Evolutionary conservation across 345 rosid genomes (phyloP).

Genomic region (Barbarea vulgaris): DNA sequence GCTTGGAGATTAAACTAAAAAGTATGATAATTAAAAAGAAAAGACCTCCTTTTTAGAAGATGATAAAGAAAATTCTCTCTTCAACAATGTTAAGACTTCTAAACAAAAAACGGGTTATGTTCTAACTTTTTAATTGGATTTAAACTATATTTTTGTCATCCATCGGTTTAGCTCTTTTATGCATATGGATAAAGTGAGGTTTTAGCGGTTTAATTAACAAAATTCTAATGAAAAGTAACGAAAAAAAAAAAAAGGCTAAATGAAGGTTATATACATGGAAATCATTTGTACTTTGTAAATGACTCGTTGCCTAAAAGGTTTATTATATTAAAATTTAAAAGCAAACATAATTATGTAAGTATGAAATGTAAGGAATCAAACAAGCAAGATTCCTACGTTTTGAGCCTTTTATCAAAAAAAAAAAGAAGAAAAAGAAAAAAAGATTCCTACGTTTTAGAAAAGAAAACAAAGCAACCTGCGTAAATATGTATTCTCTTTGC

Average conservation of each 20-base stretch:
- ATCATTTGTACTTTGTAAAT: neutral
- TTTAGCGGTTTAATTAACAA: neutral
- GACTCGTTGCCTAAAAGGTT: neutral
- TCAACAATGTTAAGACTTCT: neutral
- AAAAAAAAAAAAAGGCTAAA: neutral
- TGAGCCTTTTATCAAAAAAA: too few relatives aligned
- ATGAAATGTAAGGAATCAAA: neutral
- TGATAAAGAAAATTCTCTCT: neutral
- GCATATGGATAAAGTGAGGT: neutral
- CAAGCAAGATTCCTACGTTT: conserved; percentile 17
- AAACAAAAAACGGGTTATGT: neutral
- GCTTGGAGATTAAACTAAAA: too few relatives aligned
- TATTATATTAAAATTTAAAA: neutral
- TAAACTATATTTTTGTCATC: neutral
- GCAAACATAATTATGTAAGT: neutral
- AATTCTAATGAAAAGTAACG: neutral
- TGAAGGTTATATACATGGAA: neutral
- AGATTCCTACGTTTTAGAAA: conserved; percentile 5
- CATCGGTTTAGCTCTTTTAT: neutral
- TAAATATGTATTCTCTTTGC: conserved; percentile 24
- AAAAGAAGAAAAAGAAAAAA: neutral
- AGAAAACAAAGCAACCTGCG: conserved; percentile 2
- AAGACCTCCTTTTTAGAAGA: too few relatives aligned
- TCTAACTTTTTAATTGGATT: neutral
- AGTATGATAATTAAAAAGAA: too few relatives aligned